Evolutionary conservation across 2,329 filamentous ascomycete species (phyloP).

Genomic region (Volutella citrinella): DNA sequence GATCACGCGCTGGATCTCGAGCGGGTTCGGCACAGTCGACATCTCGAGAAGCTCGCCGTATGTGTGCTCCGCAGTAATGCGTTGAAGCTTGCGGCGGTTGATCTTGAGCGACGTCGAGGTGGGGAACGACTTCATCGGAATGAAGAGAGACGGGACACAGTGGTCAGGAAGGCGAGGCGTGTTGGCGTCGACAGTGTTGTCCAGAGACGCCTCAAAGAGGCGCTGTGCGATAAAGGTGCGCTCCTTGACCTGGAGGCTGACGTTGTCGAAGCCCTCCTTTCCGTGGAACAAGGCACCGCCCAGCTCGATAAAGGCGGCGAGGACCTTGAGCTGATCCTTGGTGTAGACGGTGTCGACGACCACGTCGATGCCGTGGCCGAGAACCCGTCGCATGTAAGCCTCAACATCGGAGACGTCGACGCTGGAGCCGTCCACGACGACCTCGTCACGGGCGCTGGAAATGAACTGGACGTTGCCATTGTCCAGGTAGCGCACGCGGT

Average conservation of each 20-base stretch:
- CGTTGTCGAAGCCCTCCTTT: constrained; percentile 34
- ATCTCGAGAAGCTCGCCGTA: constrained; percentile 42
- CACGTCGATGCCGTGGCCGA: constrained; percentile 46
- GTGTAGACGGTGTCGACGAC: constrained; percentile 47
- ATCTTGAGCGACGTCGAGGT: constrained; percentile 50
- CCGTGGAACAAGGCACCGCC: constrained; percentile 37
- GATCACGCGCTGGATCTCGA: constrained; percentile 31
- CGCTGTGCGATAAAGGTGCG: constrained; percentile 42
- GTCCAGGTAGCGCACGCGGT: constrained; percentile 47
- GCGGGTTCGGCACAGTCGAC: constrained; percentile 34
- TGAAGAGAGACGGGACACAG: constrained; percentile 46
- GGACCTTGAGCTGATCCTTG: constrained; percentile 37
- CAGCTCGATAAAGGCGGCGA: constrained; percentile 50
- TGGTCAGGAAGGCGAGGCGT: constrained; percentile 31
- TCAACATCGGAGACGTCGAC: constrained; percentile 46
- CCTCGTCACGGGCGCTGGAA: constrained; percentile 40
- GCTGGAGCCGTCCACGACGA: constrained; percentile 35
- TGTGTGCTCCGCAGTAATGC: constrained; percentile 40
- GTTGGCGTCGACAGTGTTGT: constrained; percentile 23
- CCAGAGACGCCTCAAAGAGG: constrained; percentile 40
- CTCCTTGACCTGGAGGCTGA: constrained; percentile 40
- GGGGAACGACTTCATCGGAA: constrained; percentile 47
- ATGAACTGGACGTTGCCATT: constrained; percentile 48
- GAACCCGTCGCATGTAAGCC: constrained; percentile 42
- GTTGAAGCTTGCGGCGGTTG: constrained; percentile 46